phyloP scores from a whole-genome alignment of 306 rosid species.

The Malus sieversii region DNA sequence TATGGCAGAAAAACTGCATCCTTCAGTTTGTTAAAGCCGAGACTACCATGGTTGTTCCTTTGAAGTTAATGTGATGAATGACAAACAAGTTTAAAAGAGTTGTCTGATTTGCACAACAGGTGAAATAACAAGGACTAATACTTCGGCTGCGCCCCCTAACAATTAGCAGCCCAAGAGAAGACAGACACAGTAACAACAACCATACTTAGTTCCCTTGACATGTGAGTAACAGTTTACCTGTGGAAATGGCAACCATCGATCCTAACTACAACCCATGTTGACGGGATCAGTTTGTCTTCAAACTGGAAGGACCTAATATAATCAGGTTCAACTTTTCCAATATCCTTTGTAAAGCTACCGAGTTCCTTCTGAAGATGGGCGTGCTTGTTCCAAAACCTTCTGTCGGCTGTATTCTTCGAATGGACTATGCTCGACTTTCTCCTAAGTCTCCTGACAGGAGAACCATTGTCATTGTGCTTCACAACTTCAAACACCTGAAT shows the following conservation, averaged over 20 bases:
- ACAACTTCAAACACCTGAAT: slow-evolving; percentile 45
- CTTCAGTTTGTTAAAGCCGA: background rate
- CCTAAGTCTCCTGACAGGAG: slow-evolving; percentile 52
- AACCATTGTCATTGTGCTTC: slow-evolving; percentile 53
- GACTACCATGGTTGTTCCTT: background rate
- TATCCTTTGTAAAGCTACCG: slow-evolving; percentile 50
- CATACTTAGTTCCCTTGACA: background rate
- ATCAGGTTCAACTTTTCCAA: slow-evolving; percentile 66
- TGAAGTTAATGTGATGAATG: background rate
- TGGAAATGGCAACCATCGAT: slow-evolving; percentile 89
- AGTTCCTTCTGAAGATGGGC: slow-evolving; percentile 58
- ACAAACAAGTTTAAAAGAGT: background rate
- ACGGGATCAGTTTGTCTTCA: slow-evolving; percentile 56
- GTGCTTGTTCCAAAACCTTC: slow-evolving; percentile 55
- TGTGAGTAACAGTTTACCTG: slow-evolving; percentile 15
- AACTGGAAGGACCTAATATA: slow-evolving; percentile 61
- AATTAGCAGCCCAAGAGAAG: background rate
- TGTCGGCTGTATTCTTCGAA: slow-evolving; percentile 51
- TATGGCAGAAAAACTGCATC: background rate
- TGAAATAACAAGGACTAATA: background rate
- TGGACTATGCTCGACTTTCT: slow-evolving; percentile 42
- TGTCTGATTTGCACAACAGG: background rate
- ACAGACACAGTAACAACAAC: background rate
- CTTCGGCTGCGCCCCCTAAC: background rate
- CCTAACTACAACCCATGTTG: slow-evolving; percentile 68